Evolutionary conservation across 768 basidiomycete genomes (phyloP).

Genomic region (Panellus pusillus): DNA sequence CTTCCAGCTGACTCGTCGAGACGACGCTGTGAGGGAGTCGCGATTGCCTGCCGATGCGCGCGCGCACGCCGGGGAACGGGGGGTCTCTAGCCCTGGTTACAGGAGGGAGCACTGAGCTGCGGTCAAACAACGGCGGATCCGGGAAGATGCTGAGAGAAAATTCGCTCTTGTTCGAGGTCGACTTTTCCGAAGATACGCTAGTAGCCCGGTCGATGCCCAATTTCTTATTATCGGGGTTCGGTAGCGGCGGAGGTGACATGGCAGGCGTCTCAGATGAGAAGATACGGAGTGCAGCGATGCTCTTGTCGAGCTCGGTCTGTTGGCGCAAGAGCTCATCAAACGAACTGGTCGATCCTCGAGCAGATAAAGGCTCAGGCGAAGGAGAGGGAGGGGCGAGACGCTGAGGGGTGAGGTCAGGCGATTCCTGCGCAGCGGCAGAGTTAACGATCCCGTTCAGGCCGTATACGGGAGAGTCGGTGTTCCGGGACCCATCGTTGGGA

Average conservation of each 20-base stretch:
- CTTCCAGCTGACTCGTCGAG: neutral
- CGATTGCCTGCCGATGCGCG: conserved; percentile 7
- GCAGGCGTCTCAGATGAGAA: conserved; percentile 33
- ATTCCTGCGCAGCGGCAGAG: conserved; percentile 15
- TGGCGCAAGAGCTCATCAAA: conserved; percentile 57
- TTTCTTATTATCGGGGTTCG: neutral
- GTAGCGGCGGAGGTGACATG: conserved; percentile 8
- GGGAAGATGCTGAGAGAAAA: conserved; percentile 75
- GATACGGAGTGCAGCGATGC: conserved; percentile 56
- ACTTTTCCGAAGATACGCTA: conserved; percentile 24
- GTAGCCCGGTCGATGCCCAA: neutral
- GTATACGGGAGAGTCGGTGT: conserved; percentile 44
- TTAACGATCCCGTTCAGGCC: conserved; percentile 40
- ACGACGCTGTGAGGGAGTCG: conserved; percentile 14
- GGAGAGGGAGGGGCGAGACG: conserved; percentile 11
- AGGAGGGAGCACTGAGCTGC: neutral
- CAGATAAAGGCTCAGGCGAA: conserved; percentile 1
- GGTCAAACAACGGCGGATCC: conserved; percentile 47
- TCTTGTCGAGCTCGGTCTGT: conserved; percentile 64
- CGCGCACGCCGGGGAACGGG: neutral
- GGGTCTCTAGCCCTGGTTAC: neutral
- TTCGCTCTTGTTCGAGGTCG: conserved; percentile 44
- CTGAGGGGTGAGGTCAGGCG: conserved; percentile 14
- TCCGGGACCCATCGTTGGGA: conserved; percentile 2
- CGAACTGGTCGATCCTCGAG: conserved; percentile 34